A percentile compares a stretch with the other conserved stretches of the same genome.
Conservation (phyloP, 345 rosid species). For the Toxicodendron radicans region DNA sequence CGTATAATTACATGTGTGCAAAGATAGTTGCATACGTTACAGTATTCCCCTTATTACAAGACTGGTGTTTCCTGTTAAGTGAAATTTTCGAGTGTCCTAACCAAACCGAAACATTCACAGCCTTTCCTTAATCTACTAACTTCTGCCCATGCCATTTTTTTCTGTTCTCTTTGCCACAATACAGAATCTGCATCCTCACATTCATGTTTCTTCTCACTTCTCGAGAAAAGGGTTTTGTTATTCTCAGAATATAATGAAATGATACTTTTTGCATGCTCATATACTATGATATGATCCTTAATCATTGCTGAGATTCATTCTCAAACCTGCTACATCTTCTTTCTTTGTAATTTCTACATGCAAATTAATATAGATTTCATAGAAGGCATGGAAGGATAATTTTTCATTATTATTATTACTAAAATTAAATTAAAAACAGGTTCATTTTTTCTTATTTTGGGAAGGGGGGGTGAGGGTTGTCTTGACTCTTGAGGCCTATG, state of each 20-base stretch:
- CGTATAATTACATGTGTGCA: not conserved
- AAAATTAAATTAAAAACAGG: too few species aligned
- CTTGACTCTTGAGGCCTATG: too few species aligned
- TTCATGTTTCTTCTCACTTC: conserved; percentile 15
- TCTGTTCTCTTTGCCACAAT: conserved; percentile 17
- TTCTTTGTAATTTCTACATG: too few species aligned
- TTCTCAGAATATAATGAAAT: not conserved
- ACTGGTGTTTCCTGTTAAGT: conserved; percentile 2
- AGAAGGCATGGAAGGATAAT: too few species aligned
- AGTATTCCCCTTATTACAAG: not conserved
- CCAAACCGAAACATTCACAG: conserved; percentile 25
- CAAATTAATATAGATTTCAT: too few species aligned
- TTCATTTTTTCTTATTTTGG: too few species aligned
- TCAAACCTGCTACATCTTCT: too few species aligned
- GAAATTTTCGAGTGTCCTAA: conserved; percentile 12
- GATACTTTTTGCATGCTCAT: not conserved
- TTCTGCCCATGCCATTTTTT: not conserved
- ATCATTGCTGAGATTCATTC: too few species aligned
- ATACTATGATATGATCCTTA: too few species aligned
- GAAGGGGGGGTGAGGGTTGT: too few species aligned
- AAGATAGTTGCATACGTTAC: not conserved
- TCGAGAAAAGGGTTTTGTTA: conserved; percentile 14
- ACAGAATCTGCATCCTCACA: conserved; percentile 1
- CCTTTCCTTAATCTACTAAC: conserved; percentile 24
- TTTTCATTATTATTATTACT: too few species aligned